Percentiles rank a stretch among this genome's conserved stretches.
These are phyloP conservation scores for Rhytidiadelphus loreus DNA, from an alignment of 225 moss, liverwort and hornwort genomes.

Conservation along the genomic window DNA sequence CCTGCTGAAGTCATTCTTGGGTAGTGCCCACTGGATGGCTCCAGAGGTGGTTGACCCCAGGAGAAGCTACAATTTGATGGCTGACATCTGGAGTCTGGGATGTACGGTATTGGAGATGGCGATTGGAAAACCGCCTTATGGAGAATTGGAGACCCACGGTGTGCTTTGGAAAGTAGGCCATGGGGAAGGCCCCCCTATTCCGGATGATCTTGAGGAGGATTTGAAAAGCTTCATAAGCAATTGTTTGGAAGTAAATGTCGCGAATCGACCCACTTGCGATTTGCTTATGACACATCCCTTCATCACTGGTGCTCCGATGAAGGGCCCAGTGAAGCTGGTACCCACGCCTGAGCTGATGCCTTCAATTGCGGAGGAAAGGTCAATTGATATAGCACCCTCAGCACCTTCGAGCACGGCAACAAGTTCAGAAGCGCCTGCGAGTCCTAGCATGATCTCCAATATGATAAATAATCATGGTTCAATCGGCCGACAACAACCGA, in stretches of 20 bases:
- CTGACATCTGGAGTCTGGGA: conserved; percentile 98
- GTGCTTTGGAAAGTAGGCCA: conserved; percentile 81
- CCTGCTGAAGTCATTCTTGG: conserved; percentile 57
- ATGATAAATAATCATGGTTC: conserved; percentile 3
- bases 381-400: conserved; percentile 16
- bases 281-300: conserved; percentile 68
- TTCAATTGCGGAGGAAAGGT: conserved; percentile 48
- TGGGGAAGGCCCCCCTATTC: conserved; percentile 74
- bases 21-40: conserved; percentile 99
- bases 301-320: conserved; percentile 30
- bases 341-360: conserved; percentile 19
- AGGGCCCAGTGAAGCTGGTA: conserved; percentile 29
- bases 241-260: conserved; percentile 67
- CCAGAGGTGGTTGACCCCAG: conserved; percentile 87
- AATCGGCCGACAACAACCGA: conserved; percentile 15
- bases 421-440: not conserved
- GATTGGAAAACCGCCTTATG: conserved; percentile 80
- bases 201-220: conserved; percentile 48
- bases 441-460: not conserved
- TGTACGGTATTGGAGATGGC: conserved; percentile 98
- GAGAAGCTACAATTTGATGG: conserved; percentile 70
- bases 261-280: conserved; percentile 60
- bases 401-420: not conserved
- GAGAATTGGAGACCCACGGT: conserved; percentile 54
- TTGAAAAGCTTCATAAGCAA: conserved; percentile 59